Evolutionary conservation across 2,329 filamentous ascomycete genomes (phyloP), one percentile per base, ranked within the genome.

Genomic region (Capronia epimyces): DNA sequence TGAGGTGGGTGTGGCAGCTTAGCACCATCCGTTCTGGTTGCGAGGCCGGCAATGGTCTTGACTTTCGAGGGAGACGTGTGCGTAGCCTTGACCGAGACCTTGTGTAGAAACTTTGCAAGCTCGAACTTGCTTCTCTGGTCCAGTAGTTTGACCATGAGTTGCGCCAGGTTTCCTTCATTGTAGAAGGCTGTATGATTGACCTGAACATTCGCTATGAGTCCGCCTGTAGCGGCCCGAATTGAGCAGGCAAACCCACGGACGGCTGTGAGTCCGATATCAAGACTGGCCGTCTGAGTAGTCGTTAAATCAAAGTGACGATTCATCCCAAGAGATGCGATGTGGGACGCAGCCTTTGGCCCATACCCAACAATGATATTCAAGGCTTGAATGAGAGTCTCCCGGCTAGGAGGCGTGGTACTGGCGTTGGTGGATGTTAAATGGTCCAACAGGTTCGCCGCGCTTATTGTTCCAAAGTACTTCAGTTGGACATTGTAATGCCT

Each of bases 241-340:
- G 79, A 83, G 9, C 79, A 70, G 60, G 78, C 84, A 65, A 79
- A 85, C 0, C 82, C 82, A 36, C 81, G 73, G 3, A 82, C 64
- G 0, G 80, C 80, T 42, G 77, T 69, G 0, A 85, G 67, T n/a
- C 41, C 22, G 10, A 22, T 21, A 15, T 22, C 41, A 9, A 44
- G 24, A n/a, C 18, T 18, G 8, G 3, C 27, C 24, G 8, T 25
- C 9, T 44, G 8, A 16, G 41, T 8, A 27, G 41, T 8, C 7
- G 41, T 29, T 9, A 29, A 7, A 18, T 36, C 32, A 18, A n/a
- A 36, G 32, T 36, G 32, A 8, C 13, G 7, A 5, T 36, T 36
- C 41, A 22, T 9, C 9, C 41, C 41, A 18, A 44, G 12, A 9
- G 41, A 44, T 6, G 41, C 8, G n/a, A 29, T 29, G 8, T 8